Evolutionary conservation across 2,329 filamentous ascomycete species (phyloP), one percentile per base, ranked within the genome.

Genomic region (Ceratocystis alfenasii): DNA sequence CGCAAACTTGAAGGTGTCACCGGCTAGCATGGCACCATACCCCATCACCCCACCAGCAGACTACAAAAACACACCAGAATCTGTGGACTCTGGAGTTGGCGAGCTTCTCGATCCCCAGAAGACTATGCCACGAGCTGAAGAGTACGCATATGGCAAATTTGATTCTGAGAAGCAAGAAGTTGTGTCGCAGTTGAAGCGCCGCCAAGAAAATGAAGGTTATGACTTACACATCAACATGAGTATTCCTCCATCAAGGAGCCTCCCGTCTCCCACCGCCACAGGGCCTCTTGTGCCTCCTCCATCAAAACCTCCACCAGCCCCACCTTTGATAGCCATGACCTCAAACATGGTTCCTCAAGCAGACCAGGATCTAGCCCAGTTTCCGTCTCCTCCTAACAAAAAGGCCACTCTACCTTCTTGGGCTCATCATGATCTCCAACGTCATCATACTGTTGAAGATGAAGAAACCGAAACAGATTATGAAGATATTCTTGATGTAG

Each of bases 391-490:
- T 1, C 85, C 87, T 62, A 59, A 59, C 55, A 83, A 92, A 68
- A 96, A 95, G 74, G 84, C 87, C 5, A 50, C 62, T 41, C 36
- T 15, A 3, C 36, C 36, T n/a, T 57, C 53, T 8, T 46, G 48
- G 30, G 41, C 10, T 41, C 10, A 22, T 33, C 44, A 57, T 17
- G 62, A 67, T 5, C 25, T 36, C 2, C 28, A 59, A 20, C 28
- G 28, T 20, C 55, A n/a, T 15, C 61, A 65, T 22, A 48, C 59
- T 7, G 25, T 73, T 2, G 83, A 87, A n/a, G 85, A 86, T 12
- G 81, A 83, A 1, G 82, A 85, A 45, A 86, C 87, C 0, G 89
- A 90, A 68, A 92, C 89, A 0, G 91, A 95, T 69, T 94, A 92
- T 70, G 90, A 94, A 67, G 88, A 92, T 69, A 81, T 88, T 45